Conservation (phyloP, 164 flowering plant genomes). For the Magnolia officinalis region DNA sequence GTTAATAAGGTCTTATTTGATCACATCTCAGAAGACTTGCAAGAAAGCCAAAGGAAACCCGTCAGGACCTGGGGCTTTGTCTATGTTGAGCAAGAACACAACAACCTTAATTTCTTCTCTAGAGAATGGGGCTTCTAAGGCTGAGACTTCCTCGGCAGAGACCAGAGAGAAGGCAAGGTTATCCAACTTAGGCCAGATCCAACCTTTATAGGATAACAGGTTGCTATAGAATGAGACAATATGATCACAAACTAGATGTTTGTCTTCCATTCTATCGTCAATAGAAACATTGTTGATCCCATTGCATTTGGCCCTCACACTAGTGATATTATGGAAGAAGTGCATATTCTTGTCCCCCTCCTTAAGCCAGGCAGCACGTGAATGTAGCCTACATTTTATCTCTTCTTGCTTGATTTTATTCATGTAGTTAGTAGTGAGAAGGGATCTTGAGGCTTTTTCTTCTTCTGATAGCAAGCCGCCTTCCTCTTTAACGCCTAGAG, state of each 20-base stretch:
- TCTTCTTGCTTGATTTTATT: background rate
- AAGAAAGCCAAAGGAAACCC: background rate
- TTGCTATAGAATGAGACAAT: background rate
- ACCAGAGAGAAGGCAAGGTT: background rate
- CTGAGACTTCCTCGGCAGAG: background rate
- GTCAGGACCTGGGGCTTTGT: background rate
- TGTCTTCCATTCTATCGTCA: background rate
- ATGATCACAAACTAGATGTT: background rate
- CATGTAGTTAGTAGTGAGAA: background rate
- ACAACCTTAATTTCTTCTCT: background rate
- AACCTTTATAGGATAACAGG: background rate
- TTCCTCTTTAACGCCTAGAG: background rate
- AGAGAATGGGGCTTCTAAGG: background rate
- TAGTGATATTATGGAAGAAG: background rate
- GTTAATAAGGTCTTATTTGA: background rate
- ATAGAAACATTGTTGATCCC: background rate
- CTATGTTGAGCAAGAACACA: background rate
- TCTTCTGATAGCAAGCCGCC: background rate
- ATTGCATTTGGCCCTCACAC: background rate
- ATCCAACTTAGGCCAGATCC: background rate
- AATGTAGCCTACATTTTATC: background rate
- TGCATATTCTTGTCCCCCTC: background rate
- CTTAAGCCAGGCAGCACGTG: background rate
- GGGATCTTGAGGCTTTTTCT: background rate
- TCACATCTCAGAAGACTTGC: background rate